phyloP scores from a whole-genome alignment of 129 eudicot species.

The Escallonia herrerae region DNA sequence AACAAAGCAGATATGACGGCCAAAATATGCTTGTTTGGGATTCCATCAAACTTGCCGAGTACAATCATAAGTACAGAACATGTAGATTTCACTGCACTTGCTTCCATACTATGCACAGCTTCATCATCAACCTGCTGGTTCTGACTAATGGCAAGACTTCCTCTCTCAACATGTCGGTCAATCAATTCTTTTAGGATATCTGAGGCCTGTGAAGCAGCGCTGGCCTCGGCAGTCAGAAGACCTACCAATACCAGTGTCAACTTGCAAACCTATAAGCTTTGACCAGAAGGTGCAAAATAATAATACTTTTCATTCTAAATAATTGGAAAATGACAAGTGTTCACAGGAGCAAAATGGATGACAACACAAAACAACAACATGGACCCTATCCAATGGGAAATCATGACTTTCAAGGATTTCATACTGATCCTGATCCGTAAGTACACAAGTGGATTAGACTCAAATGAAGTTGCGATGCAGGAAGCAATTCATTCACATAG shows the following conservation, averaged over 20 bases:
- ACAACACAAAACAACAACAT: no score
- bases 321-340: no score
- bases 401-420: no score
- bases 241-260: constrained; percentile 40
- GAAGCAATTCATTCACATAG: no score
- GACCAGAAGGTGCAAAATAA: not conserved
- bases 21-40: constrained; percentile 60
- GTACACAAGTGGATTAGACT: no score
- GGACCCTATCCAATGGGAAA: no score
- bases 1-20: constrained; percentile 58
- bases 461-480: no score
- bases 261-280: constrained; percentile 9
- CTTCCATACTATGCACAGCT: constrained; percentile 26
- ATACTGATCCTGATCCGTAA: no score
- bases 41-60: constrained; percentile 25
- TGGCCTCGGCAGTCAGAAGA: constrained; percentile 59
- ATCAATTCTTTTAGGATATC: constrained; percentile 47
- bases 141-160: constrained; percentile 16
- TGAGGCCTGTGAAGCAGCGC: constrained; percentile 58
- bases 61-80: constrained; percentile 48
- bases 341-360: no score
- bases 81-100: constrained; percentile 32
- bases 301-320: not conserved
- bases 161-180: constrained; percentile 38
- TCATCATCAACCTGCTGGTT: constrained; percentile 24